A percentile compares a stretch with the other conserved stretches of the same genome.
Evolutionary conservation across 2,329 filamentous ascomycete genomes (phyloP).

Genomic region (Berkeleyomyces rouxiae): DNA sequence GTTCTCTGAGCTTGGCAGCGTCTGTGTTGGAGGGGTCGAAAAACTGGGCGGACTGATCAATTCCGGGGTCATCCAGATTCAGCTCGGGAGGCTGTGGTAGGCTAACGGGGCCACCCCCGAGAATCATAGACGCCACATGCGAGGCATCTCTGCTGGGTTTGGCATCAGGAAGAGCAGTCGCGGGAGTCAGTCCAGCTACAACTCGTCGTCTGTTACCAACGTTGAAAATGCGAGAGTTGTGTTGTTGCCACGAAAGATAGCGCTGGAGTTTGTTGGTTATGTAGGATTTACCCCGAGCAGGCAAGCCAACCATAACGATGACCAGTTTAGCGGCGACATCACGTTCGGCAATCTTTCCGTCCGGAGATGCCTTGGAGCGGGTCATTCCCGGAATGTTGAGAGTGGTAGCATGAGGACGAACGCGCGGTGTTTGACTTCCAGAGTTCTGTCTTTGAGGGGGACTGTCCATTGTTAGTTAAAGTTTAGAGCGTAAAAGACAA

Average conservation of each 20-base stretch:
- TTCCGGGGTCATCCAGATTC: slow-evolving; percentile 13
- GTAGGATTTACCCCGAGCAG: slow-evolving; percentile 91
- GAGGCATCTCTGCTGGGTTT: slow-evolving; percentile 28
- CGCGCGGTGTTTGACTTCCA: slow-evolving; percentile 57
- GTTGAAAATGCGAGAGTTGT: slow-evolving; percentile 93
- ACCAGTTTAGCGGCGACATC: slow-evolving; percentile 94
- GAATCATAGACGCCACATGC: slow-evolving; percentile 38
- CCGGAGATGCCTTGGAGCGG: slow-evolving; percentile 84
- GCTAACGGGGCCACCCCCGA: slow-evolving; percentile 34
- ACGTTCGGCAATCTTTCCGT: slow-evolving; percentile 80
- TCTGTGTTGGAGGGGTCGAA: slow-evolving; percentile 81
- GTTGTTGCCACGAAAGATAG: slow-evolving; percentile 93
- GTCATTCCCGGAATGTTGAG: slow-evolving; percentile 95
- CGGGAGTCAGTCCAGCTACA: slow-evolving; percentile 41
- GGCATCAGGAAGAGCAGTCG: slow-evolving; percentile 15
- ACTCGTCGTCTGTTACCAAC: slow-evolving; percentile 81
- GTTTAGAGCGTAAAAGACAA: neutral
- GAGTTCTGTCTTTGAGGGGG: slow-evolving; percentile 57
- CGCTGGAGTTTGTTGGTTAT: slow-evolving; percentile 96
- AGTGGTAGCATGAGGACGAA: slow-evolving; percentile 74
- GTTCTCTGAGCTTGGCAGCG: slow-evolving; percentile 70
- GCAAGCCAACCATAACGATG: slow-evolving; percentile 95
- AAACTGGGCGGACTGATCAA: slow-evolving; percentile 83
- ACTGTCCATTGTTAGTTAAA: slow-evolving; percentile 25
- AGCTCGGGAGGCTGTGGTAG: slow-evolving; percentile 17